Conservation (phyloP, 345 rosid species). For the Durio zibethinus region DNA sequence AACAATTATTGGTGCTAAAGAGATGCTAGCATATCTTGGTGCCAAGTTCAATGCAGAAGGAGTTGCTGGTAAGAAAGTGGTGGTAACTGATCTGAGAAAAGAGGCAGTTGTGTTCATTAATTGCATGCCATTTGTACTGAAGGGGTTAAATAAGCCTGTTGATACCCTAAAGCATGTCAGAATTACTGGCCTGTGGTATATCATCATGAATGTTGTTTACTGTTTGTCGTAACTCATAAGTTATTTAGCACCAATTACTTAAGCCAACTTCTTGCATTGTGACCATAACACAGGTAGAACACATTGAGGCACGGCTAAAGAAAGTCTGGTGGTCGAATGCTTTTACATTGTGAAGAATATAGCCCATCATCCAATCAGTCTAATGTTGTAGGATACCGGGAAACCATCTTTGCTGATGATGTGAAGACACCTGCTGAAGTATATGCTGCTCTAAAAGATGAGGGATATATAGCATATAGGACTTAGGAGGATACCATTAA, state of each 20-base stretch:
- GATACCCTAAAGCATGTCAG: constrained; percentile 93
- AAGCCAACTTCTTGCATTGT: constrained; percentile 13
- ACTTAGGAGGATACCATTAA: constrained; percentile 85
- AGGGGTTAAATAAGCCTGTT: constrained; percentile 89
- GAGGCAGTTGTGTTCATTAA: constrained; percentile 92
- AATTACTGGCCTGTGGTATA: constrained; percentile 84
- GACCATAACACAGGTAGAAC: constrained; percentile 62
- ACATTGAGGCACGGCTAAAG: constrained; percentile 81
- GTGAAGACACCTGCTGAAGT: constrained; percentile 95
- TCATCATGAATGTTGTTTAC: constrained; percentile 10
- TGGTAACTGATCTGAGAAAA: constrained; percentile 87
- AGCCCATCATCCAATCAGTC: constrained; percentile 64
- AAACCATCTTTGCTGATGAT: constrained; percentile 70
- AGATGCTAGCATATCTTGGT: constrained; percentile 79
- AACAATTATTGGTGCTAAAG: constrained; percentile 75
- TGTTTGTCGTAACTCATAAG: background rate
- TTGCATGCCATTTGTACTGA: constrained; percentile 85
- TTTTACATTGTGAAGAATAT: constrained; percentile 94
- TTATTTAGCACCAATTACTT: background rate
- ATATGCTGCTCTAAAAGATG: constrained; percentile 64
- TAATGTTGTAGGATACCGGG: constrained; percentile 91
- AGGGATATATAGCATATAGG: constrained; percentile 64
- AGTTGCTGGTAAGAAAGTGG: constrained; percentile 42
- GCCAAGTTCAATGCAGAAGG: constrained; percentile 58
- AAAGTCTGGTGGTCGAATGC: constrained; percentile 84